Evolutionary conservation across 2,329 filamentous ascomycete species (phyloP).

Genomic region (Sporothrix phasma): DNA sequence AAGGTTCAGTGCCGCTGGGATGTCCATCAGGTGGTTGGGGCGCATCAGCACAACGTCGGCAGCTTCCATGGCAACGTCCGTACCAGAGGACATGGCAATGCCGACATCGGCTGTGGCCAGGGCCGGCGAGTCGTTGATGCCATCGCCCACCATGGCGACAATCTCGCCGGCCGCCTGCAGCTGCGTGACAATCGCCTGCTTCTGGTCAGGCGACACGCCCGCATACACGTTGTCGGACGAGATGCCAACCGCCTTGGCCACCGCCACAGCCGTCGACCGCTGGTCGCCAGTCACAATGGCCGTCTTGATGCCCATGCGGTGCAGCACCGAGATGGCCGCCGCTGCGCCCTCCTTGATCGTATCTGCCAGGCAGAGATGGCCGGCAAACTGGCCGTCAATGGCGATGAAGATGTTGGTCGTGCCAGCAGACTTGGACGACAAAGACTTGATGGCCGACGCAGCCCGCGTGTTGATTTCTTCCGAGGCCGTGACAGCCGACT

Average conservation of each 20-base stretch:
- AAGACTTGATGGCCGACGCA: slow-evolving; percentile 12
- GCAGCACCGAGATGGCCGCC: slow-evolving; percentile 70
- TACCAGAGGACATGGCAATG: slow-evolving; percentile 46
- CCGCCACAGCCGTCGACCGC: slow-evolving; percentile 68
- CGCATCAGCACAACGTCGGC: slow-evolving; percentile 71
- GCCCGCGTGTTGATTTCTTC: slow-evolving; percentile 45
- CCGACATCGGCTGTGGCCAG: slow-evolving; percentile 67
- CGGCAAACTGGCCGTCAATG: slow-evolving; percentile 71
- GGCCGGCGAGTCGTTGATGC: slow-evolving; percentile 65
- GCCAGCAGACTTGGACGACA: slow-evolving; percentile 44
- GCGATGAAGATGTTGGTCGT: slow-evolving; percentile 88
- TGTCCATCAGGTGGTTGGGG: slow-evolving; percentile 79
- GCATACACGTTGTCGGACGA: slow-evolving; percentile 65
- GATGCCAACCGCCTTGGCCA: slow-evolving; percentile 77
- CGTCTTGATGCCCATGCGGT: slow-evolving; percentile 74
- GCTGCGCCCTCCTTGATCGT: slow-evolving; percentile 82
- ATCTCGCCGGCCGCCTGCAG: slow-evolving; percentile 56
- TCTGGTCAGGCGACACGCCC: slow-evolving; percentile 74
- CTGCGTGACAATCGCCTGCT: slow-evolving; percentile 65
- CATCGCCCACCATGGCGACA: slow-evolving; percentile 68
- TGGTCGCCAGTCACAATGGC: slow-evolving; percentile 95
- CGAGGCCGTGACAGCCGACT: slow-evolving; percentile 52
- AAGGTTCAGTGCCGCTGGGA: slow-evolving; percentile 77
- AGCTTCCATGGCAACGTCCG: slow-evolving; percentile 52
- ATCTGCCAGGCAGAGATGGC: slow-evolving; percentile 75